phyloP scores from a whole-genome alignment of 164 flowering plant species.

The Kalanchoe fedtschenkoi region DNA sequence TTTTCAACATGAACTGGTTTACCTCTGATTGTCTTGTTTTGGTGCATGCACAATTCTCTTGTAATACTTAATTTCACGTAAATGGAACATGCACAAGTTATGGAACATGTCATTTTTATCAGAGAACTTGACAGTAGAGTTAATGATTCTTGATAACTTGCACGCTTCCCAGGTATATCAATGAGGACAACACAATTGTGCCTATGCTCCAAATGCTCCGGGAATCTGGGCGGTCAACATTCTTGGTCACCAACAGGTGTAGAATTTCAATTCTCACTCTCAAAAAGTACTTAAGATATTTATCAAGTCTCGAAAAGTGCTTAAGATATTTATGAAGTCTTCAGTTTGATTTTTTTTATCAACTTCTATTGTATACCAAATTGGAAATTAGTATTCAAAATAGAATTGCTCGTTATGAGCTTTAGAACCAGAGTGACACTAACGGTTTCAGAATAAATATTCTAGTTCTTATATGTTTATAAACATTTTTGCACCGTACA shows the following conservation, averaged over 20 bases:
- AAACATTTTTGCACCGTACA: neutral
- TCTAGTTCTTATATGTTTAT: no score
- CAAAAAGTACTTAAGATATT: neutral
- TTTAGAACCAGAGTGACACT: no score
- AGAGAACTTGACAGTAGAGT: neutral
- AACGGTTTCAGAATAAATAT: no score
- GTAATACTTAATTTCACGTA: neutral
- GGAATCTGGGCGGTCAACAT: slow-evolving; percentile 83
- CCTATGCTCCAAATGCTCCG: slow-evolving; percentile 90
- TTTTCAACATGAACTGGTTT: no score
- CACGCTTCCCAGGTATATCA: slow-evolving; percentile 52
- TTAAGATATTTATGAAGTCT: no score
- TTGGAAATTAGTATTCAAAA: no score
- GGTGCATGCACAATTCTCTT: neutral
- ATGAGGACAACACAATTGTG: slow-evolving; percentile 65
- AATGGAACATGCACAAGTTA: no score
- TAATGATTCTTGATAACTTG: neutral
- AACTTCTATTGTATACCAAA: no score
- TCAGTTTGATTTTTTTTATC: no score
- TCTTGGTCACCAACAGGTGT: slow-evolving; percentile 95
- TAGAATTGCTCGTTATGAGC: no score
- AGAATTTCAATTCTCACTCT: neutral
- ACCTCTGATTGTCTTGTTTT: neutral
- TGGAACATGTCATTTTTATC: no score
- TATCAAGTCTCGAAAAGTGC: neutral